Evolutionary conservation across 306 rosid genomes (phyloP).

Genomic region (Ormosia semicastrata): DNA sequence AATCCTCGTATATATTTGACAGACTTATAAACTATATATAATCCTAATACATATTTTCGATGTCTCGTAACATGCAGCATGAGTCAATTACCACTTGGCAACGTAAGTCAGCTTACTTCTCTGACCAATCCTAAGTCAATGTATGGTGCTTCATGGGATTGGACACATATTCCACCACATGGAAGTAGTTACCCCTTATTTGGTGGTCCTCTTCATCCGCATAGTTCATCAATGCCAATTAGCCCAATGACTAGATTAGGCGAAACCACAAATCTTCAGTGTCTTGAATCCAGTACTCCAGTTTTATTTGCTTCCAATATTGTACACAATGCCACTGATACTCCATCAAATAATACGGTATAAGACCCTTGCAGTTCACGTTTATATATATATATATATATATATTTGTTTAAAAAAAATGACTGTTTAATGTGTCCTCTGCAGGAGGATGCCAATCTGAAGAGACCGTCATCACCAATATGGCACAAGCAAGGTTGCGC

Average conservation of each 20-base stretch:
- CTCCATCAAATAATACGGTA: neutral
- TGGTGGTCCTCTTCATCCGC: too few species aligned
- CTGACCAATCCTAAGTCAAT: constrained; percentile 22
- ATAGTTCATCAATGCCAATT: constrained; percentile 3
- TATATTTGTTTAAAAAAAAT: too few species aligned
- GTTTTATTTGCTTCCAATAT: neutral
- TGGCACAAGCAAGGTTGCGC: neutral
- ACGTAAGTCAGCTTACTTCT: constrained; percentile 13
- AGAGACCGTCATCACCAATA: neutral
- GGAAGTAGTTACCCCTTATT: neutral
- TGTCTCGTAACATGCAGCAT: neutral
- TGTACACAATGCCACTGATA: neutral
- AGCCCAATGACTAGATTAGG: constrained; percentile 34
- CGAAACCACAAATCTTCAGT: constrained; percentile 18
- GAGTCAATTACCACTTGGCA: constrained; percentile 17
- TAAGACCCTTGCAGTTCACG: too few species aligned
- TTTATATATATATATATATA: too few species aligned
- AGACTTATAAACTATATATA: neutral
- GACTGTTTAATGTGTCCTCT: neutral
- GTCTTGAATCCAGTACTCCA: neutral
- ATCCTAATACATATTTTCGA: neutral
- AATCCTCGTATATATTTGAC: neutral
- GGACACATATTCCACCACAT: constrained; percentile 11
- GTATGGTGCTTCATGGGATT: constrained; percentile 24
- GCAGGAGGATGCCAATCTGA: neutral